Evolutionary conservation across 2,329 filamentous ascomycete genomes (phyloP).

Genomic region (Fusarium ambrosium): DNA sequence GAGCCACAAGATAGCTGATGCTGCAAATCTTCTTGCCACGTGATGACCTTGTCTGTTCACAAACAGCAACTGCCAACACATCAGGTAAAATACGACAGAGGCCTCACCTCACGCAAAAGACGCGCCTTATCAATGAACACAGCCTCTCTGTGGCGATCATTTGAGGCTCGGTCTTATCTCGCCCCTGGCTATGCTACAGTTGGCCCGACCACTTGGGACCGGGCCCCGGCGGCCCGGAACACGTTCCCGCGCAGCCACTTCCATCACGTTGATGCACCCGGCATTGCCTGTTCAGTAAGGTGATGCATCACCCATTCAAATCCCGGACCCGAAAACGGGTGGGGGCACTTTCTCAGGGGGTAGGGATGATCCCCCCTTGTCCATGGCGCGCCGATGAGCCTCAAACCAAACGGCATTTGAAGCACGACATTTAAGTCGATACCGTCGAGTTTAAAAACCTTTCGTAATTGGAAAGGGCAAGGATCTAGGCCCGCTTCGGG

Average conservation of each 20-base stretch:
- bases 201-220: conserved; percentile 34
- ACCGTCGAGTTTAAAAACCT: background rate
- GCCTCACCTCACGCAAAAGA: conserved; percentile 26
- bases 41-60: background rate
- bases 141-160: conserved; percentile 27
- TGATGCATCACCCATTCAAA: conserved; percentile 12
- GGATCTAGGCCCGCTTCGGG: conserved; percentile 18
- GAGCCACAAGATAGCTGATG: background rate
- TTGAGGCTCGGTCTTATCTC: conserved; percentile 47
- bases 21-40: background rate
- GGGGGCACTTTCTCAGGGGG: conserved; percentile 2
- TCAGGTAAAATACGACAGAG: conserved; percentile 14
- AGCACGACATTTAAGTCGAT: conserved; percentile 18
- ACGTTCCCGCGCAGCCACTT: conserved; percentile 28
- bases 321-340: conserved; percentile 13
- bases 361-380: conserved; percentile 8
- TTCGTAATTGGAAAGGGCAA: conserved; percentile 2
- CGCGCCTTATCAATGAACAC: conserved; percentile 14
- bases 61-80: background rate
- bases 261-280: conserved; percentile 34
- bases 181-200: conserved; percentile 4
- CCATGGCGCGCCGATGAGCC: conserved; percentile 28
- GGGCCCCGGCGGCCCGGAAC: conserved; percentile 33
- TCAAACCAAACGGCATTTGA: conserved; percentile 40
- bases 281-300: conserved; percentile 19